These are phyloP conservation scores for Waltergamsia citrina DNA, from an alignment of 2,329 filamentous ascomycete species.

Conservation along the genomic window DNA sequence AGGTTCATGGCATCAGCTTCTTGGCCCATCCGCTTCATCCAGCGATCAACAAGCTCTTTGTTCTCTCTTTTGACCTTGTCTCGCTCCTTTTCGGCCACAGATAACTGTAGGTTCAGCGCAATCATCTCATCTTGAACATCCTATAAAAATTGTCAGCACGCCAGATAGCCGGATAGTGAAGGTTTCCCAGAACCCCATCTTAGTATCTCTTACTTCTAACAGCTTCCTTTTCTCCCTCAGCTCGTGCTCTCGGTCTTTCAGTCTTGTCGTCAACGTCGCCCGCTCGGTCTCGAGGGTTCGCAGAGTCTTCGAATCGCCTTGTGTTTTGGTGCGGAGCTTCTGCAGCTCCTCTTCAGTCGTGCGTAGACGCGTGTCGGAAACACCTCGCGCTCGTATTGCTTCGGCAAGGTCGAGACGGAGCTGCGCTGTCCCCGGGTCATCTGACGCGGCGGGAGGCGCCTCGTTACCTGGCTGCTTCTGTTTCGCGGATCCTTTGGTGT, in stretches of 20 bases:
- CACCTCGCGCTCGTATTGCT: slow-evolving; percentile 64
- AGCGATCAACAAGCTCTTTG: slow-evolving; percentile 77
- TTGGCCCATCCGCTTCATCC: slow-evolving; percentile 79
- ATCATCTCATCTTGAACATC: slow-evolving; percentile 91
- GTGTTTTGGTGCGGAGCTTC: slow-evolving; percentile 49
- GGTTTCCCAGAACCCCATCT: no score
- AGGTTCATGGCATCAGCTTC: slow-evolving; percentile 85
- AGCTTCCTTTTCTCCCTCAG: slow-evolving; percentile 74
- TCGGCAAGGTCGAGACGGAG: slow-evolving; percentile 64
- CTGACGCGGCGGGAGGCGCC: slow-evolving; percentile 6
- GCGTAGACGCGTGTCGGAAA: slow-evolving; percentile 56
- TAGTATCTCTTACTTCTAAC: slow-evolving; percentile 61
- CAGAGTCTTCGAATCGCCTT: slow-evolving; percentile 52
- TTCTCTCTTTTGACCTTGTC: slow-evolving; percentile 74
- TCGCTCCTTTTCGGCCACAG: slow-evolving; percentile 70
- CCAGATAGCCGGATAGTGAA: no score
- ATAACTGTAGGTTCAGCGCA: slow-evolving; percentile 76
- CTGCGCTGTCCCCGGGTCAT: slow-evolving; percentile 31
- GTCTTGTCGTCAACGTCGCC: slow-evolving; percentile 49
- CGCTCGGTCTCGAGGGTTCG: slow-evolving; percentile 53
- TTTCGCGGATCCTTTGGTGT: slow-evolving; percentile 9
- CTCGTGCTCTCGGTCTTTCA: slow-evolving; percentile 80
- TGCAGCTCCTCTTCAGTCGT: slow-evolving; percentile 54
- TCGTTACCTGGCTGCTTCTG: slow-evolving; percentile 4
- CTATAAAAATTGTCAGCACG: slow-evolving; percentile 28